These are phyloP conservation scores for Ganoderma multipileum DNA, from an alignment of 1,284 basidiomycete genomes.

Conservation along the genomic window DNA sequence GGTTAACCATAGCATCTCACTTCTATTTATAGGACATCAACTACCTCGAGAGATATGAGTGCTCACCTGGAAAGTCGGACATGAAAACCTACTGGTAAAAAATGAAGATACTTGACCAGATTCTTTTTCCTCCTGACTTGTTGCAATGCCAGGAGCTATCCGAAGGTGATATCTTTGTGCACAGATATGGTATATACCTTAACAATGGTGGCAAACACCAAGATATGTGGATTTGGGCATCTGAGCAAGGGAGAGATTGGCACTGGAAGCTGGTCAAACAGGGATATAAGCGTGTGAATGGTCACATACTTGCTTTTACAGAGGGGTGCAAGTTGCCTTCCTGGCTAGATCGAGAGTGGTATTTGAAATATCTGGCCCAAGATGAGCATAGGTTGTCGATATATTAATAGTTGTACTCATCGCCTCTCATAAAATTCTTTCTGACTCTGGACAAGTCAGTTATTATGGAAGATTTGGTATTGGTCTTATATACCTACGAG, in stretches of 20 bases:
- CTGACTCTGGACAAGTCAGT: neutral
- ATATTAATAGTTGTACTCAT: too few species aligned
- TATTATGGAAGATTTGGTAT: too few species aligned
- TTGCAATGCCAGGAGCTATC: neutral
- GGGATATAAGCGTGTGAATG: neutral
- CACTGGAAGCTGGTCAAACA: neutral
- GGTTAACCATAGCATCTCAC: too few species aligned
- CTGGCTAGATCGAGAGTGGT: neutral
- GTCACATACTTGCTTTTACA: neutral
- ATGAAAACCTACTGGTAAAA: neutral
- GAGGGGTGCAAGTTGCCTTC: neutral
- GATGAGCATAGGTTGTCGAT: neutral
- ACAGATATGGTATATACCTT: neutral
- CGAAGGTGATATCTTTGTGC: neutral
- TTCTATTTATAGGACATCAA: neutral
- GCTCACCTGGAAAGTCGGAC: neutral
- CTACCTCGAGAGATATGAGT: neutral
- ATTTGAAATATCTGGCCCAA: neutral
- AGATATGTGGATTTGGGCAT: neutral
- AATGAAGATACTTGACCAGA: neutral
- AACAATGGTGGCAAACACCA: neutral
- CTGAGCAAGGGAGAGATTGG: neutral
- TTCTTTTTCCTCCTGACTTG: neutral
- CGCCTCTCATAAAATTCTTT: neutral
- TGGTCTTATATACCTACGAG: too few species aligned